phyloP scores from a whole-genome alignment of 129 eudicot genomes.

The Deinandra increscens region DNA sequence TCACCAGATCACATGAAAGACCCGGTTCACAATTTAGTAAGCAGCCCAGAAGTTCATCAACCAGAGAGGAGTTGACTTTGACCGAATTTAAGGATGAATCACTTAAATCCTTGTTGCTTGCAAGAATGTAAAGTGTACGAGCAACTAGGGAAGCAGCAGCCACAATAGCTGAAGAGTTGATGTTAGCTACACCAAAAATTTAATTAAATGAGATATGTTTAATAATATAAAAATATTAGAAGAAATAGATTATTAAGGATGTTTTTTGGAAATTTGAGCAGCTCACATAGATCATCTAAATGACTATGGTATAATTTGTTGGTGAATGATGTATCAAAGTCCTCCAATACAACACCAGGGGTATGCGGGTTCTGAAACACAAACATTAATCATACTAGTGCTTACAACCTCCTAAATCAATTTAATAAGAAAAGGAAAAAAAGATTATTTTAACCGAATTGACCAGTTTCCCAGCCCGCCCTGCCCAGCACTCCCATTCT shows the following conservation, averaged over 20 bases:
- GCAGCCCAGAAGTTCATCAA: conserved; percentile 79
- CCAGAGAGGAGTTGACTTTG: conserved; percentile 66
- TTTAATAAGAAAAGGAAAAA: not conserved
- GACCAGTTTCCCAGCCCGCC: not conserved
- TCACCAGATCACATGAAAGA: conserved; percentile 75
- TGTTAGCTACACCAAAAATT: conserved; percentile 63
- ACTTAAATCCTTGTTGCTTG: conserved; percentile 43
- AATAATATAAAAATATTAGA: not conserved
- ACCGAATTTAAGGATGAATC: conserved; percentile 45
- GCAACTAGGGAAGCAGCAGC: conserved; percentile 94
- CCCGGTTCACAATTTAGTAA: conserved; percentile 84
- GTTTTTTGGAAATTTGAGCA: conserved; percentile 17
- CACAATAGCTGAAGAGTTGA: conserved; percentile 74
- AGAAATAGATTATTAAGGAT: not conserved
- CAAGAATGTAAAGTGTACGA: conserved; percentile 77
- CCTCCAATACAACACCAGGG: conserved; percentile 83
- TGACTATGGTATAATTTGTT: conserved; percentile 93
- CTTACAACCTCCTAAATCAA: not conserved
- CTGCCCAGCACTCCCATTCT: not conserved
- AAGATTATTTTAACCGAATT: not conserved
- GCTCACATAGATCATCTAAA: conserved; percentile 78
- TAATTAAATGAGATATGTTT: conserved; percentile 19
- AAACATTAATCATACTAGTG: conserved; percentile 5
- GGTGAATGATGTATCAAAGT: conserved; percentile 69
- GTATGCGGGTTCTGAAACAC: conserved; percentile 58